Evolutionary conservation across 139 green algal species (phyloP), one percentile per base, ranked within the genome.

Genomic region (Raphidocelis subcapitata): DNA sequence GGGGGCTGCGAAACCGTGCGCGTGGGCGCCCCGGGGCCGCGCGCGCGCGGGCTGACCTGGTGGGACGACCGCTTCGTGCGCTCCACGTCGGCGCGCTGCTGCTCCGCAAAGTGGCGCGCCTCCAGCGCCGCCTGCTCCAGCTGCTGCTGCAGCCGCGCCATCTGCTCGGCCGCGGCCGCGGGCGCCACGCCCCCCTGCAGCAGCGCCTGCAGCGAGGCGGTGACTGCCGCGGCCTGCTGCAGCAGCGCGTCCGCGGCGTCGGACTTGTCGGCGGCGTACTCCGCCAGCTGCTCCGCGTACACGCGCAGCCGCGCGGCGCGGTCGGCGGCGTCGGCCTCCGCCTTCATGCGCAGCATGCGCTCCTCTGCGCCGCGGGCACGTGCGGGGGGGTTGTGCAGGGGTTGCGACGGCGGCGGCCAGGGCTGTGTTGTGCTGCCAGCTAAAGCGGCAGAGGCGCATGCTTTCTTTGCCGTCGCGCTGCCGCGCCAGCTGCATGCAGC

Each of bases 221-320:
- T 54, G 29, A 89, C 33, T n/a, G 76, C 62, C 23, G 81, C 44
- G 4, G 79, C 79, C 15, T 87, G 70, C 60, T 72, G 52, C 29
- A 87, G 46, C 56, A 91, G 67, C 26, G 28, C 26, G 10, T 52
- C 36, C 24, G 72, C 72, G 37, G 72, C 62, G 14, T 36, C 12
- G 8, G 51, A 60, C 36, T 91, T 90, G 28, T 93, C 77, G 0
- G n/a, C n/a, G 1, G 91, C 84, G 32, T 90, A 95, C 70, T 97
- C 92, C 16, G 82, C 79, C 3, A 92, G 69, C 80, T 97, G 92
- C 74, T 94, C 81, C 69, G 94, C 88, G 0, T 85, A 85, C 1
- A 97, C 92, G 2, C 74, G 62, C 15, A 97, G 79, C 0, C 86
- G 77, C 31, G 85, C 81, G 4, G 73, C 72, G 0, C 72, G 69